Percentiles rank a stretch among this genome's conserved stretches.
Conservation (phyloP, 2,329 filamentous ascomycete species). For the Geosmithia morbida region DNA sequence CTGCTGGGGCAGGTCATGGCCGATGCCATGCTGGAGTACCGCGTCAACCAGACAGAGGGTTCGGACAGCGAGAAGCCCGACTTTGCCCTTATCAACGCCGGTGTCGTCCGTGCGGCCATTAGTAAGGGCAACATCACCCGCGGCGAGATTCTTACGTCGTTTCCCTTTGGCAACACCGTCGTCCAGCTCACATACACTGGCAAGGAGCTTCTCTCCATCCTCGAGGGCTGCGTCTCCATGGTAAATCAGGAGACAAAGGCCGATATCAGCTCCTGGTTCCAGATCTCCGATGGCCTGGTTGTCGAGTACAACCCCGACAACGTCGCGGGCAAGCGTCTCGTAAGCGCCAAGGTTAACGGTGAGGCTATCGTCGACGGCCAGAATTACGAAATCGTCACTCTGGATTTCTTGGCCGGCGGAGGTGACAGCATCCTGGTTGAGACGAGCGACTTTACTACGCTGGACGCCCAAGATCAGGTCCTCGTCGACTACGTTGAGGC, state of each 20-base stretch:
- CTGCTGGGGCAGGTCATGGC: constrained; percentile 38
- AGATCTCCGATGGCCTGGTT: constrained; percentile 41
- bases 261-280: constrained; percentile 42
- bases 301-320: constrained; percentile 41
- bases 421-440: constrained; percentile 46
- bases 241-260: constrained; percentile 39
- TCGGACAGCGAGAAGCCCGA: constrained; percentile 24
- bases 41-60: constrained; percentile 26
- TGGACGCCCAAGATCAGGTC: constrained; percentile 40
- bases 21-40: constrained; percentile 48
- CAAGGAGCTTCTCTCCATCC: constrained; percentile 35
- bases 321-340: constrained; percentile 31
- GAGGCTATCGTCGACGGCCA: constrained; percentile 26
- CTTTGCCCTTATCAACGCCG: constrained; percentile 49
- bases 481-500: constrained; percentile 33
- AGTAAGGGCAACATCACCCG: constrained; percentile 46
- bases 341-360: constrained; percentile 34
- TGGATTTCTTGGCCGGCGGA: constrained; percentile 47
- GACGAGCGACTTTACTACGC: constrained; percentile 21
- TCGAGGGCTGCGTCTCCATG: constrained; percentile 43
- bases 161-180: constrained; percentile 52
- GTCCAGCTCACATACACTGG: constrained; percentile 41
- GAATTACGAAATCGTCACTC: constrained; percentile 43
- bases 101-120: constrained; percentile 49
- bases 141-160: constrained; percentile 47